These are phyloP conservation scores for Penicillium sp. DNA, from an alignment of 2,329 filamentous ascomycete species.

Conservation along the genomic window DNA sequence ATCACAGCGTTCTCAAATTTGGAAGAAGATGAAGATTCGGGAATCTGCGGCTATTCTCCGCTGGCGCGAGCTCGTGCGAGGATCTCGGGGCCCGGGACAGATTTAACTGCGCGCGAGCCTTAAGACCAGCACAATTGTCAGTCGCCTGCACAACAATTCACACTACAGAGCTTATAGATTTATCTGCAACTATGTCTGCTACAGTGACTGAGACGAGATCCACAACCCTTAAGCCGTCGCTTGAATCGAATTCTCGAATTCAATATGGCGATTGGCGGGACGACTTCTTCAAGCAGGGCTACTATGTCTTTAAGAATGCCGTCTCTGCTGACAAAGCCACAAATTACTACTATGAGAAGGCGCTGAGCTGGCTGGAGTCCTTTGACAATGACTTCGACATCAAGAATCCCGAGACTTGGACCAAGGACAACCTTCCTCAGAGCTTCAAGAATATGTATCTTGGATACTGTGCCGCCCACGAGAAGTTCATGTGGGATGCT, in stretches of 20 bases:
- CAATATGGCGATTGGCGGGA: slow-evolving; percentile 3
- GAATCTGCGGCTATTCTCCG: neutral
- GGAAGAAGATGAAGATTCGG: too few species aligned
- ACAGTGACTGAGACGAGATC: neutral
- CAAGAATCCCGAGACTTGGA: neutral
- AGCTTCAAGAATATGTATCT: neutral
- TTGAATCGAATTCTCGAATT: neutral
- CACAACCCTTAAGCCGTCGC: neutral
- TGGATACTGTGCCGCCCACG: slow-evolving; percentile 46
- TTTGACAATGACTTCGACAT: slow-evolving; percentile 24
- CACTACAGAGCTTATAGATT: neutral
- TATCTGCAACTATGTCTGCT: neutral
- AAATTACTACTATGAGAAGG: slow-evolving; percentile 11
- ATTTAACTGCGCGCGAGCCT: neutral
- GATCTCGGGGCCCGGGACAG: neutral
- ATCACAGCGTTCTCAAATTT: neutral
- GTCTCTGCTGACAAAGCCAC: neutral
- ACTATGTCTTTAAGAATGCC: neutral
- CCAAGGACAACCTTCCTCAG: neutral
- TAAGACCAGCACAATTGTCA: neutral
- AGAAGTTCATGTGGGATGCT: slow-evolving; percentile 49
- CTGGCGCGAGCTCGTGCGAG: neutral
- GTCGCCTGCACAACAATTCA: neutral
- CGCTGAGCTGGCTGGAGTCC: slow-evolving; percentile 40
- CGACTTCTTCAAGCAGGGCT: neutral